These are phyloP conservation scores for Phlyctochytrium bullatum DNA, from an alignment of 192 early-diverging fungal genomes.

Conservation along the genomic window DNA sequence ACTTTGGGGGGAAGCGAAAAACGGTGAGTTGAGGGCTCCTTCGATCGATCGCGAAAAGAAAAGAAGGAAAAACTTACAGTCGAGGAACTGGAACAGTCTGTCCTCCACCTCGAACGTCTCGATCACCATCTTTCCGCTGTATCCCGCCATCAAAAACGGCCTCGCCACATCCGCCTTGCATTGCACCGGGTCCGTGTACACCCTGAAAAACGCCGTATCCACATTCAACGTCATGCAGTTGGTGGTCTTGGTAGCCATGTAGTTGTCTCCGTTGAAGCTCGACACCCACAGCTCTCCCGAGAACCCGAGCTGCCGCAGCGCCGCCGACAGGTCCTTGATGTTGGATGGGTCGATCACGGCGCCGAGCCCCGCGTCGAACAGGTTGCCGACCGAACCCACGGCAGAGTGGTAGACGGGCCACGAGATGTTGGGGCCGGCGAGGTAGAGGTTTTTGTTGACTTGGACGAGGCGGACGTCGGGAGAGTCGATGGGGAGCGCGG, in stretches of 20 bases:
- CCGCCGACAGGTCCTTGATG: background rate
- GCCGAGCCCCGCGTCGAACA: background rate
- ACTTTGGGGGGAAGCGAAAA: too few relatives aligned
- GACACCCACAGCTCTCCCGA: background rate
- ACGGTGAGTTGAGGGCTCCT: too few relatives aligned
- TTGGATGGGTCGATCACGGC: background rate
- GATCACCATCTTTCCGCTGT: background rate
- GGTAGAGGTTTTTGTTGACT: background rate
- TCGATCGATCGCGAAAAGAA: too few relatives aligned
- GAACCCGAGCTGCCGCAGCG: background rate
- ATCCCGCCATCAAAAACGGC: background rate
- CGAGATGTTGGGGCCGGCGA: background rate
- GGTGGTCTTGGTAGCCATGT: background rate
- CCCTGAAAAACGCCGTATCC: background rate
- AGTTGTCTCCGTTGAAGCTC: background rate
- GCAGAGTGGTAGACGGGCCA: background rate
- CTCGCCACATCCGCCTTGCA: background rate
- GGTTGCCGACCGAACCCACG: background rate
- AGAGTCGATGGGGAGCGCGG: background rate
- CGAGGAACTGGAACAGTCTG: background rate
- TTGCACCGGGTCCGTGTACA: background rate
- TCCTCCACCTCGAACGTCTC: background rate
- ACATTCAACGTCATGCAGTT: constrained; percentile 3
- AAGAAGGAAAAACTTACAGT: background rate
- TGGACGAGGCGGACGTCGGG: background rate